Evolutionary conservation across 441 rosid species (phyloP), one percentile per base, ranked within the genome.

Genomic region (Bruguiera hainesii): DNA sequence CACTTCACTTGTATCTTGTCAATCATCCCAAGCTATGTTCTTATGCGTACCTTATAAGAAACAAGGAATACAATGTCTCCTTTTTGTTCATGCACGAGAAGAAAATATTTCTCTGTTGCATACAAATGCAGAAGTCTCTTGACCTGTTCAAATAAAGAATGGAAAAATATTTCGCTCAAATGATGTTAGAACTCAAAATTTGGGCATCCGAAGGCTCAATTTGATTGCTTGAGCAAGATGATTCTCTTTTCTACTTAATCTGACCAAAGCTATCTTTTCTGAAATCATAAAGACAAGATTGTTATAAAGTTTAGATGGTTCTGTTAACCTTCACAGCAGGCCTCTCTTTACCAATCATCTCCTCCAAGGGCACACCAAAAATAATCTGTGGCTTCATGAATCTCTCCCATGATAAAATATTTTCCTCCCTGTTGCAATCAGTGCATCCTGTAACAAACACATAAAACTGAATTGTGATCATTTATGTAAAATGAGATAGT

Each of bases 351-450:
- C 87, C 85, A 68, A 88, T 56, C 80, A 91, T 75, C 75, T 88
- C 84, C 57, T 87, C 96, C 55, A 94, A 71, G 33, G 97, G 78
- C 70, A 82, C 94, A 51, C 99, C 90, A 69, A 89, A 94, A 61
- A 53, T 72, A 59, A 91, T 88, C 60, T 79, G 77, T 37, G 99
- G 99, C 74, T 82, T 89, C 81, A 77, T 71, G 79, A 91, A 89
- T 79, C 82, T 82, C 75, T 86, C 85, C 97, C 90, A 89, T 50
- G 76, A 64, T 61, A 94, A 82, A 64, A 94, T 88, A 67, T 85
- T 86, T 83, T 94, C 97, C 68, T 80, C 81, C 68, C 70, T 79
- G 71, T 94, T 94, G 83, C 99, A 87, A 51, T 85, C 96, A 65
- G 71, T 84, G 78, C 75, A 85, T 80, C 96, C 99, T 94, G 82